Evolutionary conservation across 1,284 basidiomycete genomes (phyloP).

Genomic region (Acaromyces ingoldii): DNA sequence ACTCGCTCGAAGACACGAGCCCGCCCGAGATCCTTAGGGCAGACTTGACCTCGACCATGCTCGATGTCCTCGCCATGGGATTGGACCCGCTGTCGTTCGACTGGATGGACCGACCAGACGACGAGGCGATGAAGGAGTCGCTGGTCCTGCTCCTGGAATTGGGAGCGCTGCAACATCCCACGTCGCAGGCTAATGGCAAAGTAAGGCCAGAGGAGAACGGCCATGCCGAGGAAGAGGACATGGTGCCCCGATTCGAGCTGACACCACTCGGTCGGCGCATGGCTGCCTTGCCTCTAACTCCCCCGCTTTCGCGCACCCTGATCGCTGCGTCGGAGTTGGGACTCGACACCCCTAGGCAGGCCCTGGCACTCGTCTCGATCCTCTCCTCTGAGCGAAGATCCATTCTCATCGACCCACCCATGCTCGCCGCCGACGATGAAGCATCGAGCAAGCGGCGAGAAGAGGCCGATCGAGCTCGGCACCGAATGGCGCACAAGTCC

Average conservation of each 20-base stretch:
- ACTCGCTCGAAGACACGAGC: conserved; percentile 17
- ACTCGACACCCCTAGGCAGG: conserved; percentile 21
- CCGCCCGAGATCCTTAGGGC: conserved; percentile 42
- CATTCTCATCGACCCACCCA: conserved; percentile 28
- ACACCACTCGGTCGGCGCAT: conserved; percentile 38
- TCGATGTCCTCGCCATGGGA: conserved; percentile 41
- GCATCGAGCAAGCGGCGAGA: conserved; percentile 30
- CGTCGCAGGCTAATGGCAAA: background rate
- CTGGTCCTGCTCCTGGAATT: conserved; percentile 40
- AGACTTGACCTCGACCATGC: conserved; percentile 31
- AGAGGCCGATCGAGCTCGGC: conserved; percentile 52
- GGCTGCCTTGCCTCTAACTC: conserved; percentile 41
- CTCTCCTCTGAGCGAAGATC: conserved; percentile 32
- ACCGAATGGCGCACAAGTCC: conserved; percentile 27
- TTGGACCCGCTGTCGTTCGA: conserved; percentile 45
- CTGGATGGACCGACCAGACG: conserved; percentile 43
- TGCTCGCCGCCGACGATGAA: background rate
- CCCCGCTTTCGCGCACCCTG: conserved; percentile 37
- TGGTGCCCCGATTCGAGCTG: conserved; percentile 14
- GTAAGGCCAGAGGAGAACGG: background rate
- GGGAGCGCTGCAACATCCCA: conserved; percentile 31
- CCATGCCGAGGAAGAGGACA: too few relatives aligned
- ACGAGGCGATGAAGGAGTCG: conserved; percentile 24
- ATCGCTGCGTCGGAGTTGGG: conserved; percentile 37
- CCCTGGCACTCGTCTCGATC: conserved; percentile 46